A percentile compares a stretch with the other conserved stretches of the same genome.
These are phyloP conservation scores for Spiromastix sp. DNA, from an alignment of 2,329 filamentous ascomycete species.

Conservation along the genomic window DNA sequence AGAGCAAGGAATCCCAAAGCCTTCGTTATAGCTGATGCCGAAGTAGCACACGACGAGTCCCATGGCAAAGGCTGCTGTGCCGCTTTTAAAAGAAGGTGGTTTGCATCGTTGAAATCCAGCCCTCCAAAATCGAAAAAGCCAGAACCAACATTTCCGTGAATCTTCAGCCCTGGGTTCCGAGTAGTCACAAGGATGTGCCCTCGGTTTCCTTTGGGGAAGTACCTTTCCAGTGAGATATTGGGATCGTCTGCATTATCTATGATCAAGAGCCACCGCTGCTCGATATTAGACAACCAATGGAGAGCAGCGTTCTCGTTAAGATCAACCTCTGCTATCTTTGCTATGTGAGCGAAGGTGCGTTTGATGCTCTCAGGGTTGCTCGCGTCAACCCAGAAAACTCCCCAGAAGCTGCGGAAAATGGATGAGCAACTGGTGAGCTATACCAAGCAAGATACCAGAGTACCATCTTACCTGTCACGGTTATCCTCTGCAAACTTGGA, in stretches of 20 bases:
- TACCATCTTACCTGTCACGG: no score
- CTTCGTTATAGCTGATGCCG: conserved; percentile 9
- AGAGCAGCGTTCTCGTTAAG: conserved; percentile 17
- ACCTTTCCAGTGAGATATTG: conserved; percentile 19
- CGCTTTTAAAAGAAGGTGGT: conserved; percentile 13
- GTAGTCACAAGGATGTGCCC: conserved; percentile 31
- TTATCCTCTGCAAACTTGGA: no score
- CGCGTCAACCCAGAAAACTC: conserved; percentile 28
- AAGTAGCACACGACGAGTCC: conserved; percentile 1
- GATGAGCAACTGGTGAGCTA: no score
- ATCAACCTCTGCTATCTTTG: conserved; percentile 17
- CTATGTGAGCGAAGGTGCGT: conserved; percentile 18
- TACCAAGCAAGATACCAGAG: no score
- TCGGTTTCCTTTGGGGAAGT: conserved; percentile 21
- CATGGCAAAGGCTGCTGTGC: conserved; percentile 10
- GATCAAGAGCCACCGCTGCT: conserved; percentile 22
- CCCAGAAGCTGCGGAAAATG: conserved; percentile 20
- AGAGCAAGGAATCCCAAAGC: conserved; percentile 17
- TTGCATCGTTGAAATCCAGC: conserved; percentile 14
- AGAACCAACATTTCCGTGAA: conserved; percentile 20
- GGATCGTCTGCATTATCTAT: conserved; percentile 36
- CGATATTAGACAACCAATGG: conserved; percentile 16
- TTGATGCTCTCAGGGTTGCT: conserved; percentile 16
- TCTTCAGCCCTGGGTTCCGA: conserved; percentile 21
- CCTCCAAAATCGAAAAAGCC: conserved; percentile 13